Evolutionary conservation across 345 rosid genomes (phyloP).

Genomic region (Raphanus raphanistrum): DNA sequence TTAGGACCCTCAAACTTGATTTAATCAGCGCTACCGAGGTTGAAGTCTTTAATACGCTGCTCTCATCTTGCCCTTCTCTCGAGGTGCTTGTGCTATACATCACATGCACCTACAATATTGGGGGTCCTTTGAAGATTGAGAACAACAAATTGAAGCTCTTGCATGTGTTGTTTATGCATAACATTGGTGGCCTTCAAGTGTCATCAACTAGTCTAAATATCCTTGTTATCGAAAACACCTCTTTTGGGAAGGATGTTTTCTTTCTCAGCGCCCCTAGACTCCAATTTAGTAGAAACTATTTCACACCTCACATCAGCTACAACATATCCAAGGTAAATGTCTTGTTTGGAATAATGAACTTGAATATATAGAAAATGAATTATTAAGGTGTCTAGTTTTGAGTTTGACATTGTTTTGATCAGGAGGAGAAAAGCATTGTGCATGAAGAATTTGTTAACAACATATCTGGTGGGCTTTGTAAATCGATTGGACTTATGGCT

Average conservation of each 20-base stretch:
- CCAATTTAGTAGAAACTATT: not conserved
- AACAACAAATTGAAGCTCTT: not conserved
- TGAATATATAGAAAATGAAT: not conserved
- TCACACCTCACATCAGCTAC: not conserved
- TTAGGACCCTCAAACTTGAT: not conserved
- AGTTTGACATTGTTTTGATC: not conserved
- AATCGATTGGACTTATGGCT: not conserved
- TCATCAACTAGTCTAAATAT: not conserved
- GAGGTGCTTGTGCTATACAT: not conserved
- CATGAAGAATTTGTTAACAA: not conserved
- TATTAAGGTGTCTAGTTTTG: not conserved
- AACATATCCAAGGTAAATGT: not conserved
- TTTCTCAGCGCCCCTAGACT: not conserved
- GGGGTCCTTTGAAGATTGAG: not conserved
- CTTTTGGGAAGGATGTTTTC: not conserved
- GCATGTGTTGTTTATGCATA: not conserved
- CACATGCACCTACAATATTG: not conserved
- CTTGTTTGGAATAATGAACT: not conserved
- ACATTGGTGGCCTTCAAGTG: not conserved
- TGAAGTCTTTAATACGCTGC: not conserved
- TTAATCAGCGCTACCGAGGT: not conserved
- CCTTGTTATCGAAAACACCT: not conserved
- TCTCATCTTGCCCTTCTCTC: not conserved
- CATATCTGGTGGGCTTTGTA: not conserved
- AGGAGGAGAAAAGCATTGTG: not conserved